These are phyloP conservation scores for Isatis tinctoria DNA, from an alignment of 345 rosid genomes.

Conservation along the genomic window DNA sequence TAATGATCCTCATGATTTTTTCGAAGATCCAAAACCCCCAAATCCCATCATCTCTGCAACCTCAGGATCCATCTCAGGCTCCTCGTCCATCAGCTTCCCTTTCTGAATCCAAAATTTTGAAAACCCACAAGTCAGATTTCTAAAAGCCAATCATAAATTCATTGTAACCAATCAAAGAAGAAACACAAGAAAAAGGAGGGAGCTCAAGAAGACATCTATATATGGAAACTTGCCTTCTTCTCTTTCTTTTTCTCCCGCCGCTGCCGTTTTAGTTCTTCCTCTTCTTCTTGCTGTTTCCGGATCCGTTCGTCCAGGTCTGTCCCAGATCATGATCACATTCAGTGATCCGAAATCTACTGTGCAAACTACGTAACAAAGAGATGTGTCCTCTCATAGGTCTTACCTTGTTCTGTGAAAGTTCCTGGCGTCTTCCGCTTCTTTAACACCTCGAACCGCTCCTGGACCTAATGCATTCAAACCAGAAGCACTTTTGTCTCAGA, in stretches of 20 bases:
- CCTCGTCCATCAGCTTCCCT: conserved; percentile 81
- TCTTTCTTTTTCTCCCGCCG: conserved; percentile 91
- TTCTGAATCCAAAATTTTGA: conserved; percentile 41
- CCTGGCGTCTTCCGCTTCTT: conserved; percentile 86
- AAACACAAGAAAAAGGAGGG: neutral
- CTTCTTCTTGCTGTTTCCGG: conserved; percentile 83
- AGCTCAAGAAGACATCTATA: conserved; percentile 2
- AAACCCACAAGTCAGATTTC: neutral
- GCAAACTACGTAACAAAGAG: neutral
- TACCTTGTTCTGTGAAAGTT: conserved; percentile 91
- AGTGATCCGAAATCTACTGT: conserved; percentile 2
- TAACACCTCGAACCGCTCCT: conserved; percentile 74
- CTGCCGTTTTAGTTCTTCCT: conserved; percentile 76
- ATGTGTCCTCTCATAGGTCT: conserved; percentile 8
- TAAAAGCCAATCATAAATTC: neutral
- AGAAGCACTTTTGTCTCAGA: conserved; percentile 1
- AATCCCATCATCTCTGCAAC: conserved; percentile 98
- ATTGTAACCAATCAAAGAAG: neutral
- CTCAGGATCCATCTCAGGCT: conserved; percentile 81
- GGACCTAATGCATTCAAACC: conserved; percentile 52
- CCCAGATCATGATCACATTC: neutral
- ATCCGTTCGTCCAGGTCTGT: conserved; percentile 90
- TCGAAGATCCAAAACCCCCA: conserved; percentile 84
- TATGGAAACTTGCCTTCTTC: conserved; percentile 61
- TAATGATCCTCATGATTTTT: conserved; percentile 41